Evolutionary conservation across 352 stramenopile genomes (phyloP).

Genomic region (Phytophthora podocarpi): DNA sequence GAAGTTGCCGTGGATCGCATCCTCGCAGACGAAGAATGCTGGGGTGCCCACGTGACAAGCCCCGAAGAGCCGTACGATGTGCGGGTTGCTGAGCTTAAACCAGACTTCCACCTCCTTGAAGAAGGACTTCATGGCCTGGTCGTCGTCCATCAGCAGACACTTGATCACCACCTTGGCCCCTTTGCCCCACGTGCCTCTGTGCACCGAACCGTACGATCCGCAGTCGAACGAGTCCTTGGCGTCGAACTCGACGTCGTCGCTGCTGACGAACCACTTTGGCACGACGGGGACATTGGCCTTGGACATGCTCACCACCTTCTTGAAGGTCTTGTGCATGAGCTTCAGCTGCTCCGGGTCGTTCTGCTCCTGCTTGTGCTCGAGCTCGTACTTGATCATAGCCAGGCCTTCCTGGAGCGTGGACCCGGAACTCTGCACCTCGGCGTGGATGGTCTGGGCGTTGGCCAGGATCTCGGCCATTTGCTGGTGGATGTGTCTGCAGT

Average conservation of each 20-base stretch:
- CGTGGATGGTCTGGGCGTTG: slow-evolving; percentile 23
- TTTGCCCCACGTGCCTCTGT: slow-evolving; percentile 37
- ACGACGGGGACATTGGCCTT: slow-evolving; percentile 9
- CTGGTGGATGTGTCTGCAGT: slow-evolving; percentile 16
- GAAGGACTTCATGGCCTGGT: slow-evolving; percentile 36
- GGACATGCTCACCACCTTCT: slow-evolving; percentile 17
- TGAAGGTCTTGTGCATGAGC: slow-evolving; percentile 29
- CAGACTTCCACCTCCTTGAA: slow-evolving; percentile 48
- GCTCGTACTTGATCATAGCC: slow-evolving; percentile 30
- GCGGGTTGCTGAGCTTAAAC: slow-evolving; percentile 38
- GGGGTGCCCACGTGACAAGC: slow-evolving; percentile 52
- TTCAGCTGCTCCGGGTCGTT: slow-evolving; percentile 23
- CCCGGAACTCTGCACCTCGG: slow-evolving; percentile 14
- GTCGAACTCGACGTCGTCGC: slow-evolving; percentile 33
- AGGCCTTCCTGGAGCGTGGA: slow-evolving; percentile 11
- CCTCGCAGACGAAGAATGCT: slow-evolving; percentile 46
- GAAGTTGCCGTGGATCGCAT: slow-evolving; percentile 33
- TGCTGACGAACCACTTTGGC: slow-evolving; percentile 26
- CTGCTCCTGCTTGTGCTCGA: slow-evolving; percentile 21
- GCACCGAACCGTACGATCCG: slow-evolving; percentile 34
- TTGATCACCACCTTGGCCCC: slow-evolving; percentile 46
- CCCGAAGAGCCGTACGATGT: slow-evolving; percentile 52
- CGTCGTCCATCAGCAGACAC: slow-evolving; percentile 34
- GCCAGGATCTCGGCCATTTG: slow-evolving; percentile 26
- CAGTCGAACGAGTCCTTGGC: slow-evolving; percentile 20